A percentile compares a stretch with the other conserved stretches of the same genome.
Conservation (phyloP, 2,329 filamentous ascomycete species). For the Fusarium sp. region DNA sequence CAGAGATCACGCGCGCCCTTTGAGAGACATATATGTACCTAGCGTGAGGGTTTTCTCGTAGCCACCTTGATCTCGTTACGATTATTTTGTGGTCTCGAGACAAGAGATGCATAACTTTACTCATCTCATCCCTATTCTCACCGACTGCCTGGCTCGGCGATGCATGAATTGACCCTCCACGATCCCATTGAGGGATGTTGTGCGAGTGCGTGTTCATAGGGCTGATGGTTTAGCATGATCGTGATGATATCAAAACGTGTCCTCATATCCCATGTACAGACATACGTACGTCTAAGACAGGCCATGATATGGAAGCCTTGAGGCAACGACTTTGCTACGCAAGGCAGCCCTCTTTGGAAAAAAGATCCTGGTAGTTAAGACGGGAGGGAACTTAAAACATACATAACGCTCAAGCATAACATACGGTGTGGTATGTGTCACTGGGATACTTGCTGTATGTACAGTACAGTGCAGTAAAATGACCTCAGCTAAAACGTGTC, state of each 20-base stretch:
- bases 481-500: neutral
- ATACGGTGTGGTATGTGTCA: neutral
- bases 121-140: neutral
- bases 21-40: slow-evolving; percentile 23
- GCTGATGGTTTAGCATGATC: slow-evolving; percentile 12
- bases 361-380: neutral
- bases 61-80: neutral
- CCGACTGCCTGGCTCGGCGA: slow-evolving; percentile 4
- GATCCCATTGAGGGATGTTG: neutral
- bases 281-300: slow-evolving; percentile 5
- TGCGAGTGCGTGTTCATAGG: slow-evolving; percentile 5
- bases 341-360: slow-evolving; percentile 20
- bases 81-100: slow-evolving; percentile 1
- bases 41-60: slow-evolving; percentile 24
- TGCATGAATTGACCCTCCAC: slow-evolving; percentile 4
- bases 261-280: neutral
- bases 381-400: neutral
- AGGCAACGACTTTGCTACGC: slow-evolving; percentile 28
- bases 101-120: neutral
- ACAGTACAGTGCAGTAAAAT: neutral
- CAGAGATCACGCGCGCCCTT: slow-evolving; percentile 28
- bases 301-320: slow-evolving; percentile 23
- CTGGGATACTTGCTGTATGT: neutral
- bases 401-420: slow-evolving; percentile 26
- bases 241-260: slow-evolving; percentile 9